These are phyloP conservation scores for Ustilago shanxiensis DNA, from an alignment of 1,284 basidiomycete genomes.

Conservation along the genomic window DNA sequence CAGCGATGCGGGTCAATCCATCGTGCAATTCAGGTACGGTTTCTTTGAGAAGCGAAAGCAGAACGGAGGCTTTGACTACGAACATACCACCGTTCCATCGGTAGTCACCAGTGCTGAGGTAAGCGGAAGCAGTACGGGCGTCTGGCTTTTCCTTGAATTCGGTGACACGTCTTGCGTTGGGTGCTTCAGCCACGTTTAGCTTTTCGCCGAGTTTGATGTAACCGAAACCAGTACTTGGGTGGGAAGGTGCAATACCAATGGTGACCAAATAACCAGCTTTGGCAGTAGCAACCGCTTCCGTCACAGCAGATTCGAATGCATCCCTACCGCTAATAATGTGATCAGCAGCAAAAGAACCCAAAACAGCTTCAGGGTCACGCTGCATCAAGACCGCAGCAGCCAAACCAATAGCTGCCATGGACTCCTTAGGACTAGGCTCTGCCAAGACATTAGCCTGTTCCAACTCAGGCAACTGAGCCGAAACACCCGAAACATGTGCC, in stretches of 20 bases:
- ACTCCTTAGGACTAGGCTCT: slow-evolving; percentile 68
- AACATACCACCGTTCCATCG: slow-evolving; percentile 71
- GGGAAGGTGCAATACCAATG: slow-evolving; percentile 69
- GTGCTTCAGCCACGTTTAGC: slow-evolving; percentile 56
- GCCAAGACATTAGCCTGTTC: slow-evolving; percentile 59
- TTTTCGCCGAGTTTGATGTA: slow-evolving; percentile 70
- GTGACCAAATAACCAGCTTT: slow-evolving; percentile 68
- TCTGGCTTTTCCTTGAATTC: slow-evolving; percentile 71
- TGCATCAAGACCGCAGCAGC: slow-evolving; percentile 66
- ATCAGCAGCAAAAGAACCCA: slow-evolving; percentile 69
- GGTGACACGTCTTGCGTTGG: slow-evolving; percentile 66
- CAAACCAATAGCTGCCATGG: slow-evolving; percentile 68
- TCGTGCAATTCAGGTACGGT: slow-evolving; percentile 64
- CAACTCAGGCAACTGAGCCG: slow-evolving; percentile 61
- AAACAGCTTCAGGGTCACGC: slow-evolving; percentile 66
- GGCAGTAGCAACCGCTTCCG: slow-evolving; percentile 67
- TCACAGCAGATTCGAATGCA: slow-evolving; percentile 67
- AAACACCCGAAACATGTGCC: slow-evolving; percentile 60
- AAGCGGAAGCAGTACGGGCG: slow-evolving; percentile 66
- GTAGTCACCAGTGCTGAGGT: slow-evolving; percentile 68
- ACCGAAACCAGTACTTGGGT: slow-evolving; percentile 69
- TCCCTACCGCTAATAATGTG: slow-evolving; percentile 69
- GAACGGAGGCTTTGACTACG: slow-evolving; percentile 66
- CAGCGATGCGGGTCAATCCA: slow-evolving; percentile 63
- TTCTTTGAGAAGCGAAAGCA: slow-evolving; percentile 60